Conservation (phyloP, 2,329 filamentous ascomycete species). For the Setomelanomma holmii region DNA sequence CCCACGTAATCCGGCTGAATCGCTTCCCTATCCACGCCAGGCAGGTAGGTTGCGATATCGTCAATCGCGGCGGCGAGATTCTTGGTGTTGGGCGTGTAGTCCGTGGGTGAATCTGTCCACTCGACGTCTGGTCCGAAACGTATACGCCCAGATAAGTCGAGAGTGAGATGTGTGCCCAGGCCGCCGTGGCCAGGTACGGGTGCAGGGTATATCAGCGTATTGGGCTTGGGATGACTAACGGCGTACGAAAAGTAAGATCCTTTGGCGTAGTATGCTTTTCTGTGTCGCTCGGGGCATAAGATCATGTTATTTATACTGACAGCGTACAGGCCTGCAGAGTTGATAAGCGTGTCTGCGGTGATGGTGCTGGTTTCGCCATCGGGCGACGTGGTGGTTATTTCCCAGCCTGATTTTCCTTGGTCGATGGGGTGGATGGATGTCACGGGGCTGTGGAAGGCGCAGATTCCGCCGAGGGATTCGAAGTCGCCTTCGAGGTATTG, state of each 20-base stretch:
- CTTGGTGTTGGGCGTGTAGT: conserved; percentile 71
- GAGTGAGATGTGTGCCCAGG: conserved; percentile 89
- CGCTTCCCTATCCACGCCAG: conserved; percentile 69
- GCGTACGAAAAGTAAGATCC: conserved; percentile 93
- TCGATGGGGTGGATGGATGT: conserved; percentile 63
- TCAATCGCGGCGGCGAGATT: conserved; percentile 71
- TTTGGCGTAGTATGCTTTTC: conserved; percentile 81
- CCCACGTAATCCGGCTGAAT: conserved; percentile 87
- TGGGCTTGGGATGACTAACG: conserved; percentile 68
- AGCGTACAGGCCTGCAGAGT: conserved; percentile 83
- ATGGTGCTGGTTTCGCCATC: conserved; percentile 62
- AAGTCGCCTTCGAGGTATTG: conserved; percentile 77
- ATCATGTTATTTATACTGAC: conserved; percentile 83
- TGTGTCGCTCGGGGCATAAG: conserved; percentile 63
- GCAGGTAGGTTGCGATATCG: conserved; percentile 82
- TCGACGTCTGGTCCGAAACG: conserved; percentile 96
- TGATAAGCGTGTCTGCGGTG: conserved; percentile 79
- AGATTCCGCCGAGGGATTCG: conserved; percentile 76
- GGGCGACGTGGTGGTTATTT: conserved; percentile 60
- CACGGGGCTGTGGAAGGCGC: conserved; percentile 74
- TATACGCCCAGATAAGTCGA: conserved; percentile 83
- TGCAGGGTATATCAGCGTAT: conserved; percentile 84
- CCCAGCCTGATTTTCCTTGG: conserved; percentile 70
- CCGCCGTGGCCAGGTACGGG: conserved; percentile 82
- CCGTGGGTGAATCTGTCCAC: conserved; percentile 77